Base-by-base conservation (phyloP, 2,329 filamentous ascomycete genomes). In the Apiospora phragmitis region DNA sequence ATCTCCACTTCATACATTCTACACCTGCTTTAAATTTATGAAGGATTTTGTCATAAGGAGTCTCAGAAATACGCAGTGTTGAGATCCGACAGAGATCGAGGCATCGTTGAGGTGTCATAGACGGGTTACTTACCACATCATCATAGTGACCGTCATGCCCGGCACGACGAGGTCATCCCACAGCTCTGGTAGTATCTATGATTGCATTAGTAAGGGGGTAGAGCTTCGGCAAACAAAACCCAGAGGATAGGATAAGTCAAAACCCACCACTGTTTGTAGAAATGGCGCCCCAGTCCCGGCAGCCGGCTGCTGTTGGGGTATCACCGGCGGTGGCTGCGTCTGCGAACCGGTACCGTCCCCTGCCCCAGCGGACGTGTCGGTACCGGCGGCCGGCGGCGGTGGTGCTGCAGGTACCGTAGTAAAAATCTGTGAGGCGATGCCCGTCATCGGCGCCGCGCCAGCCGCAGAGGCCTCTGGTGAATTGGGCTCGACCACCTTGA, bases 161-260 rank as follows among this genome's bases (percentile, higher is more conserved):
- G 87, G 88, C 74, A 89, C 85, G 49, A 89, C 79, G 21, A 87
- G 84, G 18, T 86, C 87, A 72, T 89, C 87, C 88, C 88, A 89
- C 11, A 89, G 83, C 71, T 87, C 85, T 3, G 87, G 86, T 47
- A 89, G 82, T 70, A 89, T 88, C 65, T 67, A 26, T 18, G 68
- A 88, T 87, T 72, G 88, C 6, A 59, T 59, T 21, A 59, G 29
- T 35, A 16, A 9, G 26, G 29, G 29, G 29, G 14, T 8, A 18
- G 21, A 21, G 21, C 1, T 32, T 21, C 14, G 16, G 8, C 5
- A 6, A 55, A 0, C 8, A 6, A n/a, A 85, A 35, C 85, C 68
- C 12, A 75, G 65, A 12, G 72, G 67, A 21, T 71, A 5, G 42
- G 11, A 47, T 67, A 18, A 70, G 26, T 35, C 67, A 55, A 55